Evolutionary conservation across 2,329 filamentous ascomycete species (phyloP).

Genomic region (Fusarium pseudocircinatum): DNA sequence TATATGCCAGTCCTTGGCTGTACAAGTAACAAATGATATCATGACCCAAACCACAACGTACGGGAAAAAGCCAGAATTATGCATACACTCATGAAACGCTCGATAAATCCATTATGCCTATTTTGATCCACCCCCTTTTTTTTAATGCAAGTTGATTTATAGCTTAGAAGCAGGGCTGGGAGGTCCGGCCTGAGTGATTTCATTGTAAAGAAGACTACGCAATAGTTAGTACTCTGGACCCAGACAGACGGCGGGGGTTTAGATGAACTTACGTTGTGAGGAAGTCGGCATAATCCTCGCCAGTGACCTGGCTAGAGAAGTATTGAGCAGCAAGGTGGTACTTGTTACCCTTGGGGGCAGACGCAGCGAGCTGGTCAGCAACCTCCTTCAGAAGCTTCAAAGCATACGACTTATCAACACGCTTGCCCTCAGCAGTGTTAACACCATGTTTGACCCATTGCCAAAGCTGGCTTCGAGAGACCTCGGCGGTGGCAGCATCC

Average conservation of each 20-base stretch:
- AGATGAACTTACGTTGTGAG: conserved; percentile 74
- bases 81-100: conserved; percentile 32
- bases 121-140: background rate
- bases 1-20: conserved; percentile 3
- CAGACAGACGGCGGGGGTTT: background rate
- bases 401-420: conserved; percentile 90
- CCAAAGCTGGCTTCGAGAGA: conserved; percentile 94
- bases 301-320: conserved; percentile 91
- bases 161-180: conserved; percentile 71
- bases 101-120: conserved; percentile 8
- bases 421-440: conserved; percentile 86
- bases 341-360: conserved; percentile 89
- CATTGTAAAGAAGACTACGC: conserved; percentile 81
- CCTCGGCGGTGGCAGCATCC: conserved; percentile 96
- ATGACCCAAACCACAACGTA: conserved; percentile 15
- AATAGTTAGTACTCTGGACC: conserved; percentile 5
- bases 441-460: conserved; percentile 86
- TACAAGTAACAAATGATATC: conserved; percentile 29
- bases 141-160: conserved; percentile 47
- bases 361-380: conserved; percentile 76
- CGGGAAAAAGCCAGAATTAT: conserved; percentile 1
- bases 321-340: conserved; percentile 91
- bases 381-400: conserved; percentile 88
- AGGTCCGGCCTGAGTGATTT: conserved; percentile 79
- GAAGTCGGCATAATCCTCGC: conserved; percentile 98